These are phyloP conservation scores for Talaromyces sp. DNA, from an alignment of 2,329 filamentous ascomycete species.

Conservation along the genomic window DNA sequence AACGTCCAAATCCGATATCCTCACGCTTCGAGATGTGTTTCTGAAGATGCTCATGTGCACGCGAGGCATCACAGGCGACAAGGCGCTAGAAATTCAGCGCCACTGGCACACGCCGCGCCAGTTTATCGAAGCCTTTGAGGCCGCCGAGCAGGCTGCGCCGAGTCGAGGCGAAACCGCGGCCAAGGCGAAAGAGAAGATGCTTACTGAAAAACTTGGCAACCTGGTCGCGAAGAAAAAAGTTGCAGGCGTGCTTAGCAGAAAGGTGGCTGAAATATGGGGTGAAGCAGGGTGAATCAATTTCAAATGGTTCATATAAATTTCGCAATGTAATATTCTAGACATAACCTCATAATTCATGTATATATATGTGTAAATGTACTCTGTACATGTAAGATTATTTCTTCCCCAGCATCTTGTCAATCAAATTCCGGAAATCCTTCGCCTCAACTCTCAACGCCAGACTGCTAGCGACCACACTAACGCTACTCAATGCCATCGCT, in stretches of 20 bases:
- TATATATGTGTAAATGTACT: background rate
- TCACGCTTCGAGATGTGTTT: conserved; percentile 69
- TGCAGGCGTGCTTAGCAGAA: conserved; percentile 58
- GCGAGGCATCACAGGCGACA: conserved; percentile 68
- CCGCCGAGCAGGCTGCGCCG: conserved; percentile 14
- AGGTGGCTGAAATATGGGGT: conserved; percentile 69
- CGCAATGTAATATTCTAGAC: background rate
- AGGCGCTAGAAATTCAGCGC: conserved; percentile 72
- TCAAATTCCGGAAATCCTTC: background rate
- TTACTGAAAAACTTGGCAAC: conserved; percentile 51
- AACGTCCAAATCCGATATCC: conserved; percentile 67
- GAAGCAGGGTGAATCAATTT: conserved; percentile 11
- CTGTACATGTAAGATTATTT: background rate
- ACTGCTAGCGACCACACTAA: conserved; percentile 82
- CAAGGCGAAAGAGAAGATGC: conserved; percentile 56
- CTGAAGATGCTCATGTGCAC: conserved; percentile 85
- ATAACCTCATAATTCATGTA: background rate
- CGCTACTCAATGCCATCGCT: conserved; percentile 88
- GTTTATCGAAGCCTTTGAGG: conserved; percentile 64
- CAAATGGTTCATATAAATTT: background rate
- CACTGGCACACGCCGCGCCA: conserved; percentile 69
- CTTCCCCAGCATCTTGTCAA: background rate
- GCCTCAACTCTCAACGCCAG: conserved; percentile 57
- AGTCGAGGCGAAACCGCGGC: conserved; percentile 34
- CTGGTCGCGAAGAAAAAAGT: conserved; percentile 66